Base-by-base conservation (phyloP, 2,329 filamentous ascomycete species). In the Ciborinia camelliae region DNA sequence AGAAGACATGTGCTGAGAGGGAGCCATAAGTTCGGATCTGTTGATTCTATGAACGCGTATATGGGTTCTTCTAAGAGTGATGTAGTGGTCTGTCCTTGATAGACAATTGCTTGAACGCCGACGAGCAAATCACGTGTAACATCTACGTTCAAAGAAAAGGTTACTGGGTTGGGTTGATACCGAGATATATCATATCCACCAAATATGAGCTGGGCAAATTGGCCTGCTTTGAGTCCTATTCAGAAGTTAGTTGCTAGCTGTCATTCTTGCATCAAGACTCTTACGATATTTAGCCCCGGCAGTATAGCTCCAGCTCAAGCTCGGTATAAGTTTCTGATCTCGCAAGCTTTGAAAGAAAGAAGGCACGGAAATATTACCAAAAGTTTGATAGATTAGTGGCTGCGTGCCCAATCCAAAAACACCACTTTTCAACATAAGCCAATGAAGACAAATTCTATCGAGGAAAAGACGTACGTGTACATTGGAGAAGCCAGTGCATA, bases 231-330 rank as follows among this genome's bases (percentile, higher is more conserved):
- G 20, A 69, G 58, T 39, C 62, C 61, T 63, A 47, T 15, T 47
- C 37, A 7, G 6, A 26, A 12, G n/a, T 37, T 55, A 43, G 18
- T 23, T 51, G 20, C 9, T 18, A 32, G 20, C 6, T 48, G 20
- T 23, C 15, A 15, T 9, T 26, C 12, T 12, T 30, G 28, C 8
- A 18, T 20, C 4, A 43, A 30, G 32, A 20, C 72, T 67, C 74
- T 69, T 68, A 76, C 77, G 75, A 59, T 79, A 78, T 50, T 71
- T 73, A n/a, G 76, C 76, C 4, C 77, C 77, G 12, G 77, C 77
- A 12, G 77, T 78, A 66, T 79, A 79, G 63, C 76, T 77, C 77
- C 77, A 78, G 65, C 74, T 77, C 23, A 76, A 64, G 60, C 76
- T 76, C 7, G 76, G 76, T 35, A 77, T 78, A 30, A 72, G 61